Evolutionary conservation across 352 stramenopile species (phyloP).

Genomic region (Phytophthora foliorum): DNA sequence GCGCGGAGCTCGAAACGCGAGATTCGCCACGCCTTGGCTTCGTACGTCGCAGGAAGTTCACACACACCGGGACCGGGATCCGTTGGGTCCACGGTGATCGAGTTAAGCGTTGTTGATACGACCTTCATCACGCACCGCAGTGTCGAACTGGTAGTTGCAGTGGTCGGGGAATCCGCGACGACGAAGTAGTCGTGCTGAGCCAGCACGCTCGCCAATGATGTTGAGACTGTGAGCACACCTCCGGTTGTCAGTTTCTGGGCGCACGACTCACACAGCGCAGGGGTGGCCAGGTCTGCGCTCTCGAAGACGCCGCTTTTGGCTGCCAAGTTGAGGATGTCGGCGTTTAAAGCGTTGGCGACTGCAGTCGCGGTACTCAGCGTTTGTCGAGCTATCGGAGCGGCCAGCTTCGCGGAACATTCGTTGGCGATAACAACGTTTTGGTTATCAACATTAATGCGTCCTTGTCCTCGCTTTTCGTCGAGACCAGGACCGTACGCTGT

Average conservation of each 20-base stretch:
- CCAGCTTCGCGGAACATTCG: slow-evolving; percentile 59
- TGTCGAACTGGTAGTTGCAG: slow-evolving; percentile 2
- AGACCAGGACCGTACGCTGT: slow-evolving; percentile 63
- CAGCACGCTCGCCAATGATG: slow-evolving; percentile 33
- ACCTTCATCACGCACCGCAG: slow-evolving; percentile 66
- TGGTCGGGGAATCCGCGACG: slow-evolving; percentile 59
- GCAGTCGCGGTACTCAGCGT: slow-evolving; percentile 51
- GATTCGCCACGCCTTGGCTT: slow-evolving; percentile 62
- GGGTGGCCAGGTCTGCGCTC: slow-evolving; percentile 36
- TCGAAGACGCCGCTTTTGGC: slow-evolving; percentile 44
- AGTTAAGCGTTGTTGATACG: slow-evolving; percentile 9
- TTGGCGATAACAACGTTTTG: slow-evolving; percentile 38
- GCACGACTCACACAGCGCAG: slow-evolving; percentile 58
- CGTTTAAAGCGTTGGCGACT: slow-evolving; percentile 37
- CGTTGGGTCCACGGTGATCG: slow-evolving; percentile 37
- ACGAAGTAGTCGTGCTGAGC: slow-evolving; percentile 59
- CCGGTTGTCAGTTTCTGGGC: slow-evolving; percentile 58
- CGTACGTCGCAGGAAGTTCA: slow-evolving; percentile 56
- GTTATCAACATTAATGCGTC: slow-evolving; percentile 53
- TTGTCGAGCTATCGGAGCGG: slow-evolving; percentile 53
- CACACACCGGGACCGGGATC: slow-evolving; percentile 43
- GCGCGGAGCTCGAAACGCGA: slow-evolving; percentile 76
- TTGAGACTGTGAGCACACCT: slow-evolving; percentile 55
- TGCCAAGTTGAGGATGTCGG: slow-evolving; percentile 55
- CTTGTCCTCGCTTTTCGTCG: slow-evolving; percentile 57